Evolutionary conservation across 1,139 yeast genomes (phyloP), one percentile per base, ranked within the genome.

Genomic region (Yamadazyma buinensis): DNA sequence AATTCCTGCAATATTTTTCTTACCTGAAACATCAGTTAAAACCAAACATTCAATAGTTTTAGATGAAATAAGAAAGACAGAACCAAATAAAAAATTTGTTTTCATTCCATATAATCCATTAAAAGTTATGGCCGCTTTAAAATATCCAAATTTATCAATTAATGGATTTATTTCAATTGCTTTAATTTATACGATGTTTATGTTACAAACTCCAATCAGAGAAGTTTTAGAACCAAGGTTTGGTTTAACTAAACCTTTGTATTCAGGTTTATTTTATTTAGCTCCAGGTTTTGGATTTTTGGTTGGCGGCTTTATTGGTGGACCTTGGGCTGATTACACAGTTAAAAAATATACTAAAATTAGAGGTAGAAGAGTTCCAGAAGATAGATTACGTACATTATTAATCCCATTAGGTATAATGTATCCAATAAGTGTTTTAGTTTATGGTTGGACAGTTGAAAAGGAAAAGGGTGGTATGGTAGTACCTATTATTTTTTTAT

Each of bases 161-260:
- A 76, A 72, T 23, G 78, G 73, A 2, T 47, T 70, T 26, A 54
- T 71, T 9, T 55, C 67, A 17, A 51, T 59, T 32, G 54, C 72
- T 0, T 44, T 72, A 10, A 47, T 63, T 21, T 75, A 65, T 51
- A 67, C 64, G 40, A 73, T 74, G 80, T 74, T 68, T 44, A 50
- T 61, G n/a, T 44, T 75, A 19, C 51, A 73, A 33, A 75, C 80
- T 0, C 81, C 81, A 1, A 74, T 75, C 27, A 52, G 79, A 41
- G 64, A 67, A 32, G 76, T 75, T 7, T 62, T 75, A 34, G 74
- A 74, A 44, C 80, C 80, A 3, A 48, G 80, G 37, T 75, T 74
- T 52, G 47, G 66, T 32, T 51, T 75, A 26, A 55, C 55, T 1
- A 47, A 63, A 13, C 80, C 80, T 0, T 46, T 75, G 1, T 63